Conservation (phyloP, 2,329 filamentous ascomycete genomes). For the Volutella citrinella region DNA sequence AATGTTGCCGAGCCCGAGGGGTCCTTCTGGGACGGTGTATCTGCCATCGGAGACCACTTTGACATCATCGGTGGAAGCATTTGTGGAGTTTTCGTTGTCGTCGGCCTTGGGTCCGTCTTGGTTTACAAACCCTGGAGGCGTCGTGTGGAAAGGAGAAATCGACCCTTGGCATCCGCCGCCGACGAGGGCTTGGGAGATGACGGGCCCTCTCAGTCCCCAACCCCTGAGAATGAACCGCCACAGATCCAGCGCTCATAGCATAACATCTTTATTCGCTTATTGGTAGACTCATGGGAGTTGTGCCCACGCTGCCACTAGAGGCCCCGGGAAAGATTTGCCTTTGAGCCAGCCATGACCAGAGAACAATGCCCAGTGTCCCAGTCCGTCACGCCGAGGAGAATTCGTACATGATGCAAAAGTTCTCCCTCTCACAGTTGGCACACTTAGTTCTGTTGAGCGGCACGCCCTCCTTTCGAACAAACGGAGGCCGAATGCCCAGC, state of each 20-base stretch:
- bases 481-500: slow-evolving; percentile 11
- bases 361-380: too few relatives aligned
- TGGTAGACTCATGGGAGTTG: too few relatives aligned
- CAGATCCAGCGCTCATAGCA: too few relatives aligned
- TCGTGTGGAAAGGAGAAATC: slow-evolving; percentile 33
- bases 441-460: slow-evolving; percentile 12
- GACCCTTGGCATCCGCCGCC: slow-evolving; percentile 8
- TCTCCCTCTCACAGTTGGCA: slow-evolving; percentile 6
- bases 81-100: slow-evolving; percentile 77
- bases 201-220: slow-evolving; percentile 3
- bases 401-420: slow-evolving; percentile 10
- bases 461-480: slow-evolving; percentile 5
- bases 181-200: slow-evolving; percentile 12
- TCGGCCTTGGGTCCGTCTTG: slow-evolving; percentile 70
- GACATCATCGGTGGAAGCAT: slow-evolving; percentile 85
- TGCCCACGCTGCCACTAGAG: too few relatives aligned
- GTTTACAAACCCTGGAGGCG: slow-evolving; percentile 77
- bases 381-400: too few relatives aligned
- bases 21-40: slow-evolving; percentile 87
- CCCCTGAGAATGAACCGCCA: neutral
- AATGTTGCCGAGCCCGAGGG: slow-evolving; percentile 73
- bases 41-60: slow-evolving; percentile 72
- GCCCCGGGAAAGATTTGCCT: too few relatives aligned
- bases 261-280: too few relatives aligned
- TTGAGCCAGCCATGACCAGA: too few relatives aligned